These are phyloP conservation scores for Glaciozyma antarctica DNA, from an alignment of 768 basidiomycete species.

Conservation along the genomic window DNA sequence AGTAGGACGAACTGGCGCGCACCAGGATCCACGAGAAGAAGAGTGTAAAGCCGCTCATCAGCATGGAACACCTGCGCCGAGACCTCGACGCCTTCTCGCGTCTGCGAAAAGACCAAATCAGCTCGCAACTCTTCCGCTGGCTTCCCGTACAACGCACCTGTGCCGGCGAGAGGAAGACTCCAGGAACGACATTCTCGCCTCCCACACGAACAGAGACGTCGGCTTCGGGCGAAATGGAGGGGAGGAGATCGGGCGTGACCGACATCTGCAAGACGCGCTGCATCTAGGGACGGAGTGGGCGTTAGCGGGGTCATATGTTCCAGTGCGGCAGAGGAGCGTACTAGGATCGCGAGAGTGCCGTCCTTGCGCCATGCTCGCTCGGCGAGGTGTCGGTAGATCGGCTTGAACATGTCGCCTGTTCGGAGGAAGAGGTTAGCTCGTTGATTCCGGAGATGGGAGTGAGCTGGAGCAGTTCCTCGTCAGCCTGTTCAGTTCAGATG, in stretches of 20 bases:
- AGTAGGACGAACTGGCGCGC: slow-evolving; percentile 32
- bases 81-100: slow-evolving; percentile 54
- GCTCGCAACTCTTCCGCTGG: background rate
- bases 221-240: slow-evolving; percentile 58
- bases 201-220: slow-evolving; percentile 59
- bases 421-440: background rate
- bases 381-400: slow-evolving; percentile 64
- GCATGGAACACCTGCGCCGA: slow-evolving; percentile 70
- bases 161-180: slow-evolving; percentile 55
- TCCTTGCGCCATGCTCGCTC: slow-evolving; percentile 79
- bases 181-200: slow-evolving; percentile 52
- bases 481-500: background rate
- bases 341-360: slow-evolving; percentile 73
- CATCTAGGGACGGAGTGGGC: slow-evolving; percentile 51
- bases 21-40: slow-evolving; percentile 84
- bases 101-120: background rate
- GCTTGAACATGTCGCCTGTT: slow-evolving; percentile 42
- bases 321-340: slow-evolving; percentile 44
- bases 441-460: slow-evolving; percentile 1
- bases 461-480: background rate
- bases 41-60: slow-evolving; percentile 70
- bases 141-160: slow-evolving; percentile 48
- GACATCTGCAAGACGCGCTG: slow-evolving; percentile 85
- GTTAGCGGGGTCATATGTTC: background rate
- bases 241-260: slow-evolving; percentile 77